Evolutionary conservation across 352 stramenopile species (phyloP), one percentile per base, ranked within the genome.

Genomic region (Pythium periplocum): DNA sequence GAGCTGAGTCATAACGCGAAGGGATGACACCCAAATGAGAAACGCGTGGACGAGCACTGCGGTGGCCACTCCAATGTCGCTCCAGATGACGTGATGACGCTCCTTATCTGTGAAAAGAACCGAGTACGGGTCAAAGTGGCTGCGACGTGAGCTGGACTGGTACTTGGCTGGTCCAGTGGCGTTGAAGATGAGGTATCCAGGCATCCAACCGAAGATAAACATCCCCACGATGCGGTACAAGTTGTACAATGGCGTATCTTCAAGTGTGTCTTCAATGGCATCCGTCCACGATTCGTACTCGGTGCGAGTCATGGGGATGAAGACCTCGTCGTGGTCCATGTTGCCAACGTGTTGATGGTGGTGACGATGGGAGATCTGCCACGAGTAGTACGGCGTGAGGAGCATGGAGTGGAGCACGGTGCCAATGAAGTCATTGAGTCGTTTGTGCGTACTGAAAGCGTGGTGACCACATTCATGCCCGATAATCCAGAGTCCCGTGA

Each of bases 101-200:
- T 98, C 71, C 57, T 95, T 93, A 41, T 77, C 63, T 11, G 90
- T 83, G 71, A 98, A 98, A 75, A 99, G 96, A 59, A 70, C 87
- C 12, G 88, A 95, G 62, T 82, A 84, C 10, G 95, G 93, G 61
- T 97, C 95, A 69, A 97, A 99, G 69, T 99, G 96, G 75, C 94
- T 87, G 38, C 76, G 81, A 12, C 7, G 38, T 26, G 17, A 26
- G 17, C 17, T 26, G 49, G 72, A 31, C 64, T 93, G 83, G 69
- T 97, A 97, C 68, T 96, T 96, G 48, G 26, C 59, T 31, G 88
- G 87, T 2, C 88, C 88, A 4, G 84, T 91, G 8, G 93, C 92
- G 63, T 98, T 92, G 66, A 97, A 96, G 64, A 97, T 85, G 8
- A 99, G 76, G 73, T 99, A 99, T 9, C 96, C 74, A 6, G 96